These are phyloP conservation scores for Flaveria linearis DNA, from an alignment of 129 eudicot species.

Conservation along the genomic window DNA sequence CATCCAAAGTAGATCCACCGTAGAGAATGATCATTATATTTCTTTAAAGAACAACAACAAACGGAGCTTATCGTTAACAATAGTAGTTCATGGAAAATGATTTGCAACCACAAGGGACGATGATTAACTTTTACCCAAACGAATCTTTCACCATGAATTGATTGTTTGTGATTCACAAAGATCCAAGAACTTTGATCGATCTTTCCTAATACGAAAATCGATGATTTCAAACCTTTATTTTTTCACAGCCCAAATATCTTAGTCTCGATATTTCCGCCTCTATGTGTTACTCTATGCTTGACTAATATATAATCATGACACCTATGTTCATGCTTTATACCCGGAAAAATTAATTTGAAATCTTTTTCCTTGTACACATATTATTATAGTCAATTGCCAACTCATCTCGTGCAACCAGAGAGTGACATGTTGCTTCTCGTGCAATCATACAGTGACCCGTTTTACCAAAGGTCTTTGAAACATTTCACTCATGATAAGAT, in stretches of 20 bases:
- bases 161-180: not conserved
- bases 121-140: not conserved
- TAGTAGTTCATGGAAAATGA: not conserved
- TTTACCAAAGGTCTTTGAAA: too few species aligned
- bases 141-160: not conserved
- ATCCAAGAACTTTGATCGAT: not conserved
- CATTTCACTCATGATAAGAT: too few species aligned
- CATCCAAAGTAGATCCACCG: not conserved
- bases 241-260: not conserved
- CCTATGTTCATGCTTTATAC: not conserved
- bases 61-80: too few species aligned
- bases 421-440: too few species aligned
- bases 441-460: too few species aligned
- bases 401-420: too few species aligned
- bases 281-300: not conserved
- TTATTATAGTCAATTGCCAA: not conserved
- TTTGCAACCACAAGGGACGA: too few species aligned
- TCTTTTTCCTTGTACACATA: not conserved
- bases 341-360: not conserved
- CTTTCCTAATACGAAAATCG: not conserved
- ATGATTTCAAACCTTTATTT: not conserved
- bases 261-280: not conserved
- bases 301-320: not conserved
- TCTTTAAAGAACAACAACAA: too few species aligned
- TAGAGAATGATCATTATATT: too few species aligned